Conservation (phyloP, 1,284 basidiomycete genomes). For the Pisolithus thermaeus region DNA sequence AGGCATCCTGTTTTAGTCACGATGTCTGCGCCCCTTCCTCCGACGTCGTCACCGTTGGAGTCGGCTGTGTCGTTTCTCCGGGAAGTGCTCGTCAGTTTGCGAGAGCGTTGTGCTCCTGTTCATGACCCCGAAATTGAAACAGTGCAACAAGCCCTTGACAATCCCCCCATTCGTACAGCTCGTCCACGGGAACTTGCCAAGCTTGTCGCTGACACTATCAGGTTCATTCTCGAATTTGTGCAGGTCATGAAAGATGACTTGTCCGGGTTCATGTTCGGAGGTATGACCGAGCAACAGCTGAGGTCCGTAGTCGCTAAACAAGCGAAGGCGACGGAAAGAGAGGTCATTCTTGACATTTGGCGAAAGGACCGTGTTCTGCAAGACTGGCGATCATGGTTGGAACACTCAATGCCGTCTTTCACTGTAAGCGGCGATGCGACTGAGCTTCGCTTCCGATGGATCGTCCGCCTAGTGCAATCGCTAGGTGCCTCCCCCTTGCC, state of each 20-base stretch:
- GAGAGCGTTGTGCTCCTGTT: constrained; percentile 58
- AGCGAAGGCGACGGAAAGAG: constrained; percentile 48
- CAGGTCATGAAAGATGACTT: constrained; percentile 62
- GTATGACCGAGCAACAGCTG: constrained; percentile 59
- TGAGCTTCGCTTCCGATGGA: constrained; percentile 33
- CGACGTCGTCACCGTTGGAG: constrained; percentile 59
- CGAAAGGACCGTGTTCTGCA: constrained; percentile 26
- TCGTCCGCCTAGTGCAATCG: constrained; percentile 41
- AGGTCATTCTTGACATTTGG: constrained; percentile 50
- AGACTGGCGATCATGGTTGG: constrained; percentile 40
- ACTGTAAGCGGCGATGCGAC: constrained; percentile 13
- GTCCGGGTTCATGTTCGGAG: constrained; percentile 50
- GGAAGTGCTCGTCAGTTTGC: constrained; percentile 44
- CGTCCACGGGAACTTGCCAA: constrained; percentile 28
- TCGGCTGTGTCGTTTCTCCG: constrained; percentile 47
- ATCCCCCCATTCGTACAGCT: constrained; percentile 20
- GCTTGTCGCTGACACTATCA: constrained; percentile 41
- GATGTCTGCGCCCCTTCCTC: constrained; percentile 52
- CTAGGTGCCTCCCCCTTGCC: constrained; percentile 37
- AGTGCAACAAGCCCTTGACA: constrained; percentile 37
- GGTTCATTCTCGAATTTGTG: constrained; percentile 43
- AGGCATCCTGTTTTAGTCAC: constrained; percentile 41
- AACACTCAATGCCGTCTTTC: constrained; percentile 12
- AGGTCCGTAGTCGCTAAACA: constrained; percentile 40
- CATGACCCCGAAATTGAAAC: constrained; percentile 50